Evolutionary conservation across 2,329 filamentous ascomycete genomes (phyloP), one percentile per base, ranked within the genome.

Genomic region (Calonectria crousiana): DNA sequence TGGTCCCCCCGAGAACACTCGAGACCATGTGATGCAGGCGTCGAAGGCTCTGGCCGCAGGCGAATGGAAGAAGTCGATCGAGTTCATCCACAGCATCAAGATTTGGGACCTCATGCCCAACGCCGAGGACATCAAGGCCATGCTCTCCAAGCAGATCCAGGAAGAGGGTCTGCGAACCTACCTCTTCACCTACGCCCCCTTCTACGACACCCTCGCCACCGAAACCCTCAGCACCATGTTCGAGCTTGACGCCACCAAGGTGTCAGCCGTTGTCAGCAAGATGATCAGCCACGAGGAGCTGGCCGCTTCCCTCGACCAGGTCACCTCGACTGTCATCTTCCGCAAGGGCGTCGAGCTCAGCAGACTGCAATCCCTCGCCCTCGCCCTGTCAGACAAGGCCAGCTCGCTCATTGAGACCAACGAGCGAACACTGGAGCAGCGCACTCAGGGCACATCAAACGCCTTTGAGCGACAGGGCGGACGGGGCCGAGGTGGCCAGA

Each of bases 211-310:
- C 28, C 92, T 99, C 74, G 93, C 95, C 74, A 90, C 98, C 80
- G 90, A 92, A 78, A 97, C 96, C 30, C 91, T 99, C 75, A 93
- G 95, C 76, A 89, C 89, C 78, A 99, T 99, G 97, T 99, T 99
- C 85, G 97, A 99, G 87, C 93, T 99, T 30, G 91, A 96, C 72
- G 89, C 93, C 80, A 92, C 93, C 87, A 98, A 98, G 91, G 96
- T 98, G 67, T 90, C 94, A n/a, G 95, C 97, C 44, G 93, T 99
- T 71, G 93, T 99, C 82, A 98, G 95, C 90, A 98, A 98, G 90
- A 99, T 99, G 97, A 98, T 99, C 86, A 98, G 95, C 82, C 97
- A 99, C 89, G 97, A 99, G 87, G 97, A 99, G 87, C 93, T 99
- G 65, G 95, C 95, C 13, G 97, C 97, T 53, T 97, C 97, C 47